Conservation (phyloP, 2,329 filamentous ascomycete species). For the Rhynchosporium secalis region DNA sequence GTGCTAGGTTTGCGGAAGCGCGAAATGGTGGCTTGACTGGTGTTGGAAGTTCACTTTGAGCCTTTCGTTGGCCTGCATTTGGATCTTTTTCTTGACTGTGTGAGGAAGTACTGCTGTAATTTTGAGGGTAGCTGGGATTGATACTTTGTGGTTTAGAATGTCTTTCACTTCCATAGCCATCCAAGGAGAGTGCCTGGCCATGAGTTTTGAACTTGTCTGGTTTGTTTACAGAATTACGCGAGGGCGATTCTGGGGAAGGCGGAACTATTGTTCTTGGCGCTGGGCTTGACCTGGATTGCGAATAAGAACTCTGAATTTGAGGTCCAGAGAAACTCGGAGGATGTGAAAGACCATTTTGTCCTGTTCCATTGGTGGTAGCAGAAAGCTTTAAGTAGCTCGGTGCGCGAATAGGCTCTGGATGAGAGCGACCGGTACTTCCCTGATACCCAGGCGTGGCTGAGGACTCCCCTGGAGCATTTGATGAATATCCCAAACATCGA, state of each 20-base stretch:
- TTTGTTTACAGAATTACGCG: not conserved
- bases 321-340: not conserved
- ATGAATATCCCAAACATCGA: not conserved
- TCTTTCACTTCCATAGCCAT: not conserved
- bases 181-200: not conserved
- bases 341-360: not conserved
- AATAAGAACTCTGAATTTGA: not conserved
- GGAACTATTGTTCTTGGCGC: not conserved
- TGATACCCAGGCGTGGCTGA: not conserved
- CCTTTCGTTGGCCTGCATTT: not conserved
- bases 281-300: not conserved
- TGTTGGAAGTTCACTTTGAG: not conserved
- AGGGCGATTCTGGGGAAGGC: conserved; percentile 1
- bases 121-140: not conserved
- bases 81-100: not conserved
- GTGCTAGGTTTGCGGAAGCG: not conserved
- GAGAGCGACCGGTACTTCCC: not conserved
- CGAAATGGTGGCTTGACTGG: conserved; percentile 1
- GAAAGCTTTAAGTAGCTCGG: not conserved
- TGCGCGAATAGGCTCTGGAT: not conserved
- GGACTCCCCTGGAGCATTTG: not conserved
- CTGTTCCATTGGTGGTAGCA: not conserved
- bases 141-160: not conserved
- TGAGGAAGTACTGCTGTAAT: not conserved
- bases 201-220: not conserved